phyloP scores from a whole-genome alignment of 345 rosid genomes.

The Eucalyptus curtisii region DNA sequence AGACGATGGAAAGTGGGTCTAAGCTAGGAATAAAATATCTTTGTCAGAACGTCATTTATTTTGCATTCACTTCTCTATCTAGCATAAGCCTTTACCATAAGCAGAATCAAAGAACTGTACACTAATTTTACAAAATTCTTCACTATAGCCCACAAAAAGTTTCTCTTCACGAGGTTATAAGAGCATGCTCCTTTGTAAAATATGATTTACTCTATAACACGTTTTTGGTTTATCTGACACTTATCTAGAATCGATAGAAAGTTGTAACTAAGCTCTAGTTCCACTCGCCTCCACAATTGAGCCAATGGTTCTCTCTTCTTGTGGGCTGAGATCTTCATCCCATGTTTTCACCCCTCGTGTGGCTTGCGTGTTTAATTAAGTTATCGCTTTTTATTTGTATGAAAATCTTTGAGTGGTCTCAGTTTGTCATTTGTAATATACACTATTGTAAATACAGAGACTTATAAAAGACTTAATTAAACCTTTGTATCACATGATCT shows the following conservation, averaged over 20 bases:
- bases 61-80: background rate
- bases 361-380: background rate
- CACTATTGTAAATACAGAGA: background rate
- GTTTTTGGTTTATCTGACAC: too few species aligned
- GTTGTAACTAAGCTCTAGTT: background rate
- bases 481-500: background rate
- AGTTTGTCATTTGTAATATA: background rate
- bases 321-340: conserved; percentile 63
- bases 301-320: conserved; percentile 79
- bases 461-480: background rate
- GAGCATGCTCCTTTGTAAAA: background rate
- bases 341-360: conserved; percentile 79
- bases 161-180: background rate
- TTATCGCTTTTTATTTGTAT: background rate
- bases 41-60: background rate
- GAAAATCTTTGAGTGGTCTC: background rate
- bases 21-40: conserved; percentile 19
- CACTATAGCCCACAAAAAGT: background rate
- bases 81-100: background rate
- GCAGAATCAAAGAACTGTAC: background rate
- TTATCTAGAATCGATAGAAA: background rate
- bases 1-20: conserved; percentile 75
- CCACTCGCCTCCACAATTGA: conserved; percentile 84
- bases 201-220: background rate
- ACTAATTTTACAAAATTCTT: background rate